A percentile compares a stretch with the other conserved stretches of the same genome.
These are phyloP conservation scores for Cryptococcus sp. DNA, from an alignment of 1,284 basidiomycete genomes.

Conservation along the genomic window DNA sequence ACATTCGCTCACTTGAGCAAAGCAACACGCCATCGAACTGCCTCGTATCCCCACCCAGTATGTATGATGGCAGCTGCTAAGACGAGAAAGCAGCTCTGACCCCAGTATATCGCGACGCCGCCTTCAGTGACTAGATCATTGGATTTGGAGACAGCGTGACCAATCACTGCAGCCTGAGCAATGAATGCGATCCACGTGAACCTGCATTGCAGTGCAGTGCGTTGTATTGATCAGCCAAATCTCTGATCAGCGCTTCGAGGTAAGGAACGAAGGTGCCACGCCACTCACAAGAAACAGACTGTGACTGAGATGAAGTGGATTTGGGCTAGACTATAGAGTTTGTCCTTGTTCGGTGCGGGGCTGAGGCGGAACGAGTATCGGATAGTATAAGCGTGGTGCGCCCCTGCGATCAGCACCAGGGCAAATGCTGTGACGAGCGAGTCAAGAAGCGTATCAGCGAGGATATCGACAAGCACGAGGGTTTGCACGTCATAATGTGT, in stretches of 20 bases:
- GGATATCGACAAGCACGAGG: too few relatives aligned
- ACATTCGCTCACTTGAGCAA: conserved; percentile 1
- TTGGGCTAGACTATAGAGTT: conserved; percentile 30
- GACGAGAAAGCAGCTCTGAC: conserved; percentile 35
- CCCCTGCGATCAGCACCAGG: conserved; percentile 29
- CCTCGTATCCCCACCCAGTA: conserved; percentile 44
- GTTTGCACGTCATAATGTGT: background rate
- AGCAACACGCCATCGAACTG: conserved; percentile 36
- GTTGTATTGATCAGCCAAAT: background rate
- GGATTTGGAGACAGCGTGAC: conserved; percentile 25
- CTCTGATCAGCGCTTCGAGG: background rate
- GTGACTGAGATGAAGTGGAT: conserved; percentile 37
- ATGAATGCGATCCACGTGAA: conserved; percentile 44
- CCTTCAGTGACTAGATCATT: conserved; percentile 19
- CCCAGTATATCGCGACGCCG: conserved; percentile 37
- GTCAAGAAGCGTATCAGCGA: background rate
- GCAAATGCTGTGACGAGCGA: conserved; percentile 25
- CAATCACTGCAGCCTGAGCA: conserved; percentile 38
- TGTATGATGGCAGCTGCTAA: conserved; percentile 38
- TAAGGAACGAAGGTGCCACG: background rate
- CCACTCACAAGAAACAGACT: conserved; percentile 34
- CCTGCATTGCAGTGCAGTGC: conserved; percentile 5
- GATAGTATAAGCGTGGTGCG: conserved; percentile 39
- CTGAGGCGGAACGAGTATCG: conserved; percentile 33
- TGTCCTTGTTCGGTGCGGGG: conserved; percentile 37